Percentiles rank a stretch among this genome's conserved stretches.
Conservation (phyloP, 2,329 filamentous ascomycete species). For the Pyrenophora graminea region DNA sequence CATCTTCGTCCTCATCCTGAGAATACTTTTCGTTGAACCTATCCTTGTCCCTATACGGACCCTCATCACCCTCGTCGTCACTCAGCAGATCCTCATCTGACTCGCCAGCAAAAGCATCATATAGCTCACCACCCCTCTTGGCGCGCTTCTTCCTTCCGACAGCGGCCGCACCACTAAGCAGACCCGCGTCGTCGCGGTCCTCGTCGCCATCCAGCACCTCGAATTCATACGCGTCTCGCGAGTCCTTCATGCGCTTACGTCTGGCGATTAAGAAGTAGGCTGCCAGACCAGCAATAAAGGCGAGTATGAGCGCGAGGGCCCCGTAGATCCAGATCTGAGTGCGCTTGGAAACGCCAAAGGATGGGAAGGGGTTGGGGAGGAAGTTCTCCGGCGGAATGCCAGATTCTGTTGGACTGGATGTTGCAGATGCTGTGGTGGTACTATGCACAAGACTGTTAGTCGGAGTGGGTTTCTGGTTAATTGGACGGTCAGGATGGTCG, state of each 20-base stretch:
- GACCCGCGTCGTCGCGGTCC: conserved; percentile 57
- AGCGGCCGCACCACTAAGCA: conserved; percentile 42
- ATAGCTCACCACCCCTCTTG: conserved; percentile 81
- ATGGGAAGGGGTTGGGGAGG: conserved; percentile 84
- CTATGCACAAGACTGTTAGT: conserved; percentile 31
- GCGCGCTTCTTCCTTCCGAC: conserved; percentile 52
- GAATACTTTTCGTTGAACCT: conserved; percentile 42
- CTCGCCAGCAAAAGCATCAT: conserved; percentile 95
- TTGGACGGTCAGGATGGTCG: conserved; percentile 57
- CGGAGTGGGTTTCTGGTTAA: conserved; percentile 60
- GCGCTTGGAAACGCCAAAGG: conserved; percentile 82
- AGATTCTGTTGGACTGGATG: conserved; percentile 22
- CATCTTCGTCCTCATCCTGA: conserved; percentile 30
- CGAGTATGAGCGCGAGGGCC: conserved; percentile 77
- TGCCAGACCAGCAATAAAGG: conserved; percentile 82
- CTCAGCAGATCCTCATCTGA: conserved; percentile 73
- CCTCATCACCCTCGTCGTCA: conserved; percentile 48
- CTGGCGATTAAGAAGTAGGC: conserved; percentile 81
- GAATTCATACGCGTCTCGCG: conserved; percentile 88
- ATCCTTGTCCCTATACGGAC: conserved; percentile 40
- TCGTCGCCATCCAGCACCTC: conserved; percentile 88
- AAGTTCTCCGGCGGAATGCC: conserved; percentile 54
- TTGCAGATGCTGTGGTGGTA: conserved; percentile 15
- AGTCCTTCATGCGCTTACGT: conserved; percentile 73
- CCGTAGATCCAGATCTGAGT: conserved; percentile 96